Conservation (phyloP, 169 alveolate genomes). For the Plasmodium gaboni region DNA sequence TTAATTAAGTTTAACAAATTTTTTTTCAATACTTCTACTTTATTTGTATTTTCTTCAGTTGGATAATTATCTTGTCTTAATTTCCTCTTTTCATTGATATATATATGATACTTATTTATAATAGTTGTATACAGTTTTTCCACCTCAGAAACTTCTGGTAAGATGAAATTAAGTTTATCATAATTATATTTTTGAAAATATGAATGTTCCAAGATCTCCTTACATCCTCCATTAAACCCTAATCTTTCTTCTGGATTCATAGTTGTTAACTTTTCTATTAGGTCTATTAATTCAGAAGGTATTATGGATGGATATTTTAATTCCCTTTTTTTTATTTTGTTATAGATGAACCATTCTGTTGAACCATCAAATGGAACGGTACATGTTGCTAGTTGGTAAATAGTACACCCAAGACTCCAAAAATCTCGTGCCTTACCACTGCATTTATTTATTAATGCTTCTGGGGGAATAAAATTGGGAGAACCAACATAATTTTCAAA, state of each 20-base stretch:
- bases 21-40: slow-evolving; percentile 13
- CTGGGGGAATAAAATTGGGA: slow-evolving; percentile 95
- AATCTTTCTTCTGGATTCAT: slow-evolving; percentile 82
- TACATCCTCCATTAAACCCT: slow-evolving; percentile 77
- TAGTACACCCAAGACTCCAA: slow-evolving; percentile 94
- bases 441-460: slow-evolving; percentile 90
- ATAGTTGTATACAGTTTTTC: slow-evolving; percentile 52
- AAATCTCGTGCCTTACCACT: slow-evolving; percentile 90
- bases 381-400: slow-evolving; percentile 91
- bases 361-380: slow-evolving; percentile 85
- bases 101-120: slow-evolving; percentile 63
- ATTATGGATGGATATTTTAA: slow-evolving; percentile 77
- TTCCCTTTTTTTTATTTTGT: slow-evolving; percentile 72
- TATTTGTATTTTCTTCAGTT: slow-evolving; percentile 31
- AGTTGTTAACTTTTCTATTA: slow-evolving; percentile 77
- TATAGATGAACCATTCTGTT: slow-evolving; percentile 84
- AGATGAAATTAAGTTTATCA: slow-evolving; percentile 41
- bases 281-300: slow-evolving; percentile 81
- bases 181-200: slow-evolving; percentile 69
- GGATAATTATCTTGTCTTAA: slow-evolving; percentile 22
- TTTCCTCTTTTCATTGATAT: slow-evolving; percentile 56
- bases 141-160: slow-evolving; percentile 36
- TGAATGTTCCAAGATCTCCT: slow-evolving; percentile 76
- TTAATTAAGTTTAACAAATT: slow-evolving; percentile 44
- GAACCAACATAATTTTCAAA: slow-evolving; percentile 93